phyloP scores from a whole-genome alignment of 2,329 filamentous ascomycete genomes.

The Pseudopithomyces chartarum region DNA sequence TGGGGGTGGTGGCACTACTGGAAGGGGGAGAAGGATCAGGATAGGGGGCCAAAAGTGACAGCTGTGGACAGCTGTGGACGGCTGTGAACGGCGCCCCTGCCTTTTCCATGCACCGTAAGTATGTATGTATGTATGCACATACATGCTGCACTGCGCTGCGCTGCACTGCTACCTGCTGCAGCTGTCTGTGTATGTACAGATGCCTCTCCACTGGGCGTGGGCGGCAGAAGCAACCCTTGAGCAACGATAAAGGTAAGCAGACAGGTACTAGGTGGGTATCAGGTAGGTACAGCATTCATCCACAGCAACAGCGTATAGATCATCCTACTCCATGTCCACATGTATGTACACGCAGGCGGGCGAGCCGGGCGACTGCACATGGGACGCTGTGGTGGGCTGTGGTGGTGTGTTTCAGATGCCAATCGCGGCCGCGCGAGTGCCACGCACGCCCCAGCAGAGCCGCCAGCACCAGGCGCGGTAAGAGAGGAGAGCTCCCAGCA shows the following conservation, averaged over 20 bases:
- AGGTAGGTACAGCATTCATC: too few relatives aligned
- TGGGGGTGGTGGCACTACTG: not conserved
- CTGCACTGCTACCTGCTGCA: not conserved
- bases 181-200: not conserved
- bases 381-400: not conserved
- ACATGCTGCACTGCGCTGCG: not conserved
- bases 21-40: not conserved
- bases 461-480: not conserved
- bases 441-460: slow-evolving; percentile 9
- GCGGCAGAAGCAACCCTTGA: too few relatives aligned
- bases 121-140: not conserved
- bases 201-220: not conserved
- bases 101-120: not conserved
- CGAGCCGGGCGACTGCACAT: slow-evolving; percentile 19
- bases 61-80: not conserved
- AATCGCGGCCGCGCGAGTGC: slow-evolving; percentile 28
- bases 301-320: not conserved
- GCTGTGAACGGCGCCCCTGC: not conserved
- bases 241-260: too few relatives aligned
- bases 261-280: too few relatives aligned
- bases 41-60: not conserved
- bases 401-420: slow-evolving; percentile 35
- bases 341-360: too few relatives aligned
- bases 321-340: too few relatives aligned
- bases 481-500: not conserved